Base-by-base conservation (phyloP, 2,329 filamentous ascomycete genomes). In the Trichocomaceae sp. region DNA sequence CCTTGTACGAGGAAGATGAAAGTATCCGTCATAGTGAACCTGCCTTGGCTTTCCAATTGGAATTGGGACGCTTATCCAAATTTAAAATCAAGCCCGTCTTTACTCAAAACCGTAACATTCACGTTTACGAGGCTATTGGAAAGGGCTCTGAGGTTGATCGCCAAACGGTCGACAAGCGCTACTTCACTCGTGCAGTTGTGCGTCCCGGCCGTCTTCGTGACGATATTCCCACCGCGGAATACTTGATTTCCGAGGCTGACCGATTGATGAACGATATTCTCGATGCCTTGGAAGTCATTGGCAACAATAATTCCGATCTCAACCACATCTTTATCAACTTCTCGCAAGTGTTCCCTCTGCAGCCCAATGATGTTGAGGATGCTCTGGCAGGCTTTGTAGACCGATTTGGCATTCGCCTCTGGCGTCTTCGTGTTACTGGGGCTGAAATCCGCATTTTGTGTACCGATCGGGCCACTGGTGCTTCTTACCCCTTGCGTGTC, bases 321-420 rank as follows among this genome's bases (percentile, higher is more conserved):
- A 99, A 99, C 80, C 93, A 99, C 77, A 93, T 99, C 81, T 99
- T 99, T 79, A 93, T 99, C 81, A 97, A 99, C 82, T 99, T 99
- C 78, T 93, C 90, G 0, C 90, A 91, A 9, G 88, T 96, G 57
- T 97, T 99, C 84, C 89, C 90, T 70, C 83, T 99, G 48, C 81
- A 90, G 66, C 91, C 93, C 3, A 77, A 83, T 57, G 90, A 96
- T 76, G 90, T 99, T 15, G 90, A 97, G 76, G 83, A 95, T 73
- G 92, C 90, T 29, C 83, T 99, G 22, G 90, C 87, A 67, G 91
- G 91, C 54, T 99, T 99, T 84, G 79, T 99, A 63, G 93, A 97
- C 67, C 89, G 93, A 60, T 99, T 97, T 66, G 93, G 93, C 63
- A 87, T 90, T 62, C 89, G 93, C 65, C 90, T 88, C 60, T 97